A percentile compares a stretch with the other conserved stretches of the same genome.
Evolutionary conservation across 1,284 basidiomycete genomes (phyloP).

Genomic region (Tremellales sp.): DNA sequence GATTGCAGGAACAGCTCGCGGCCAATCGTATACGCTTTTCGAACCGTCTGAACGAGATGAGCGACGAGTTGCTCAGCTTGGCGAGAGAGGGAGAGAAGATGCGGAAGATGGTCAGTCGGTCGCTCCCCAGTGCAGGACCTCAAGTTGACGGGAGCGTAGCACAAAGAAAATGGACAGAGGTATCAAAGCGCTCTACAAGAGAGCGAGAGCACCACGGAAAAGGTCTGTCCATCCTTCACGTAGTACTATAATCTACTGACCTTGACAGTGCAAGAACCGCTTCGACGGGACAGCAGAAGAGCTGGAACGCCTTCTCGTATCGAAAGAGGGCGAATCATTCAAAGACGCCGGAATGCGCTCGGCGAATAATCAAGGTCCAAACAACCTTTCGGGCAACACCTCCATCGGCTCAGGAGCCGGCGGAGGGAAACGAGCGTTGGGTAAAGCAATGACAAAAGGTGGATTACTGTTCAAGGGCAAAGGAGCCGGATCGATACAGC

Average conservation of each 20-base stretch:
- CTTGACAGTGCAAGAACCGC: constrained; percentile 61
- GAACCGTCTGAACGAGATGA: constrained; percentile 85
- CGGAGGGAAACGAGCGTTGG: constrained; percentile 39
- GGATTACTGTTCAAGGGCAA: constrained; percentile 87
- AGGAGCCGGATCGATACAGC: constrained; percentile 85
- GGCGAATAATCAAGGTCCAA: background rate
- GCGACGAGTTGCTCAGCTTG: constrained; percentile 80
- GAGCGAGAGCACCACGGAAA: constrained; percentile 82
- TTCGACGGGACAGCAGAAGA: constrained; percentile 91
- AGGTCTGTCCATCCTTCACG: constrained; percentile 47
- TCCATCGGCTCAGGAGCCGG: constrained; percentile 40
- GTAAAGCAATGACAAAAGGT: constrained; percentile 81
- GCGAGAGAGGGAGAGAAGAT: constrained; percentile 91
- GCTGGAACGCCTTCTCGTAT: constrained; percentile 83
- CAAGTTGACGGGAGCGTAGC: constrained; percentile 52
- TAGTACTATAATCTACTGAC: background rate
- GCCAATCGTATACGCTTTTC: constrained; percentile 84
- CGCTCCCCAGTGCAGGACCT: background rate
- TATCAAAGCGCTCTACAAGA: constrained; percentile 87
- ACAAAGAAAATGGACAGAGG: constrained; percentile 80
- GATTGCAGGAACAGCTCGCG: constrained; percentile 81
- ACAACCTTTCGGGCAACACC: constrained; percentile 6
- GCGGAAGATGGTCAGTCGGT: constrained; percentile 66
- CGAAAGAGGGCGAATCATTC: constrained; percentile 88
- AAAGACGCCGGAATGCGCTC: constrained; percentile 68